Evolutionary conservation across 2,329 filamentous ascomycete genomes (phyloP).

Genomic region (Davidsoniella neocaledoniae): DNA sequence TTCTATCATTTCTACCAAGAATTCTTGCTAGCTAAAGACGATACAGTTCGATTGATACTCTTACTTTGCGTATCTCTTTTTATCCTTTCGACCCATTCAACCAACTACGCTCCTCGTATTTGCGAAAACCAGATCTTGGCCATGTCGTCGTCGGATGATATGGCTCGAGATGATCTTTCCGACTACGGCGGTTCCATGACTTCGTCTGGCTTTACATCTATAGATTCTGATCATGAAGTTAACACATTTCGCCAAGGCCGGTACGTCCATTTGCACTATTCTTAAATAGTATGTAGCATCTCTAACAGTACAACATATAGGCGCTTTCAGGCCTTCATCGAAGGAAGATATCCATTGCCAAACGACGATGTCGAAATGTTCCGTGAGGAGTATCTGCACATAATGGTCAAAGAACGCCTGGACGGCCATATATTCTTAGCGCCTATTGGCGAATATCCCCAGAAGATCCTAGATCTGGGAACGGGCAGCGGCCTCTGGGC

Average conservation of each 20-base stretch:
- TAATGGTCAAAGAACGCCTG: slow-evolving; percentile 30
- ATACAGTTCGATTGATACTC: too few species aligned
- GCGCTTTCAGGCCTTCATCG: slow-evolving; percentile 31
- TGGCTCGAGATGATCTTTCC: slow-evolving; percentile 17
- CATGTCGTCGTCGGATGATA: neutral
- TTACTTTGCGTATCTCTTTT: too few species aligned
- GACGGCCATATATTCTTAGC: slow-evolving; percentile 26
- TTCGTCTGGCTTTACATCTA: slow-evolving; percentile 25
- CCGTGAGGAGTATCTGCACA: slow-evolving; percentile 32
- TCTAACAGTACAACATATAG: slow-evolving; percentile 17
- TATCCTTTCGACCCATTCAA: neutral
- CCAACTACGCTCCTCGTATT: neutral
- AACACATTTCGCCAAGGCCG: slow-evolving; percentile 24
- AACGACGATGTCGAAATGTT: slow-evolving; percentile 35
- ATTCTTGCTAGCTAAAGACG: too few species aligned
- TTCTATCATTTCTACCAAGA: too few species aligned
- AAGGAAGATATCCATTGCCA: slow-evolving; percentile 32
- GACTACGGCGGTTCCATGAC: slow-evolving; percentile 24
- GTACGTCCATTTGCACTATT: slow-evolving; percentile 14
- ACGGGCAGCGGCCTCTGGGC: slow-evolving; percentile 40
- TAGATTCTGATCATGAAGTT: slow-evolving; percentile 19
- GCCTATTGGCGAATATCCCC: slow-evolving; percentile 27
- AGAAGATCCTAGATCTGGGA: slow-evolving; percentile 33
- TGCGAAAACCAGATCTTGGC: neutral
- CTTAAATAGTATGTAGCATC: neutral